These are phyloP conservation scores for Neopestalotiopsis sp. DNA, from an alignment of 2,329 filamentous ascomycete genomes.

Conservation along the genomic window DNA sequence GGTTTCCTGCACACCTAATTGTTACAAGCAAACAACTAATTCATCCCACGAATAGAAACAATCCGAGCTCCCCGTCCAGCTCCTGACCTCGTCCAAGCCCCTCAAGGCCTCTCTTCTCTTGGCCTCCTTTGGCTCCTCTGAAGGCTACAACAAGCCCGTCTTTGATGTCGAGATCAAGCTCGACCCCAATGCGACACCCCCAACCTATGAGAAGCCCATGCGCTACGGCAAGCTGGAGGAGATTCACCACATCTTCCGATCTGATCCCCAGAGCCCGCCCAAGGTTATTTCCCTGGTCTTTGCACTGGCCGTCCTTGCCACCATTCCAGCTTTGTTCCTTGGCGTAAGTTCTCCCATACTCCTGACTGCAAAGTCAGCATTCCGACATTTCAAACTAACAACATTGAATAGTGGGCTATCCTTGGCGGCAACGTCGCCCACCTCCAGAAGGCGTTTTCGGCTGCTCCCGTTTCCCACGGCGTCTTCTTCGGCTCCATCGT, in stretches of 20 bases:
- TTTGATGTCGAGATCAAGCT: constrained; percentile 75
- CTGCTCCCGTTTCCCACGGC: constrained; percentile 80
- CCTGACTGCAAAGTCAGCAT: background rate
- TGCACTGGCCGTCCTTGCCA: constrained; percentile 71
- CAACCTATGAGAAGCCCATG: constrained; percentile 69
- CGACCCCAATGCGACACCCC: constrained; percentile 65
- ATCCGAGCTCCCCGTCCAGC: constrained; percentile 86
- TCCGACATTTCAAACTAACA: constrained; percentile 23
- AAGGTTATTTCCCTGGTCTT: constrained; percentile 82
- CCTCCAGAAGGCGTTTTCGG: constrained; percentile 73
- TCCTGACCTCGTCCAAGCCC: constrained; percentile 70
- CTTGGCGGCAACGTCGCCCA: constrained; percentile 87
- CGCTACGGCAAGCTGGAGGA: constrained; percentile 85
- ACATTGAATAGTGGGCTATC: constrained; percentile 68
- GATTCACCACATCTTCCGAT: constrained; percentile 90
- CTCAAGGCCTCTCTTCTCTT: constrained; percentile 84
- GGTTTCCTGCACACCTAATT: constrained; percentile 18
- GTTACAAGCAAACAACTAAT: constrained; percentile 32
- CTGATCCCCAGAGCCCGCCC: constrained; percentile 80
- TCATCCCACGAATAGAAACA: constrained; percentile 66
- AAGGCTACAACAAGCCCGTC: constrained; percentile 69
- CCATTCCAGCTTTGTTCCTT: constrained; percentile 75
- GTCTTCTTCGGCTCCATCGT: constrained; percentile 88
- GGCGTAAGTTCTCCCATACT: constrained; percentile 57
- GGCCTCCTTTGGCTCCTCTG: constrained; percentile 81